A percentile compares a stretch with the other conserved stretches of the same genome.
phyloP scores from a whole-genome alignment of 2,329 filamentous ascomycete genomes.

The Exophiala spinifera region DNA sequence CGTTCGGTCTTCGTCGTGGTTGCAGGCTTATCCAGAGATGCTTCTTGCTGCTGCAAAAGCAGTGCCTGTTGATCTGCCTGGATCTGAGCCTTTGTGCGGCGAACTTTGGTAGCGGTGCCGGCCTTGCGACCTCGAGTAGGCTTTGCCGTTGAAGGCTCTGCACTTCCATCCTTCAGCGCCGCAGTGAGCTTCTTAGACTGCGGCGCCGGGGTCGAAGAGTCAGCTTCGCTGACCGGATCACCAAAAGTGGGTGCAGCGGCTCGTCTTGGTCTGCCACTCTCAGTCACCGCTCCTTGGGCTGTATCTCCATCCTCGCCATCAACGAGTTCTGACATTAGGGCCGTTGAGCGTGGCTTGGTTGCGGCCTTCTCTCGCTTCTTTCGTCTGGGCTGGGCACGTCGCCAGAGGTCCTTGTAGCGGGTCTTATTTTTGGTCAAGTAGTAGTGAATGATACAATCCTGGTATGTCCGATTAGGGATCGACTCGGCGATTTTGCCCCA shows the following conservation, averaged over 20 bases:
- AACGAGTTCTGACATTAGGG: conserved; percentile 47
- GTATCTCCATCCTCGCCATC: conserved; percentile 44
- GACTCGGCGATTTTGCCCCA: conserved; percentile 51
- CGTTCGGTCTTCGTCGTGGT: conserved; percentile 12
- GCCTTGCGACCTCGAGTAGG: conserved; percentile 26
- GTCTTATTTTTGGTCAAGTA: conserved; percentile 50
- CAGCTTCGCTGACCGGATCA: conserved; percentile 30
- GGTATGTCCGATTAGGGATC: conserved; percentile 45
- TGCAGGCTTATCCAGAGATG: conserved; percentile 17
- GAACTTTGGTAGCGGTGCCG: conserved; percentile 25
- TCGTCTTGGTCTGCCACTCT: conserved; percentile 49
- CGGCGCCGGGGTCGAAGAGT: conserved; percentile 34
- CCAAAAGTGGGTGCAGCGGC: conserved; percentile 52
- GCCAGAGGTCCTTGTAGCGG: conserved; percentile 50
- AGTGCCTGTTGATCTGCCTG: conserved; percentile 22
- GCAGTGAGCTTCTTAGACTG: conserved; percentile 31
- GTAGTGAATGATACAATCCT: conserved; percentile 51
- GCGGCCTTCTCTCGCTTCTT: conserved; percentile 37
- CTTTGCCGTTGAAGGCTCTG: conserved; percentile 31
- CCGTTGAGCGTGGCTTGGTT: conserved; percentile 45
- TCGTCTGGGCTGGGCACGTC: conserved; percentile 42
- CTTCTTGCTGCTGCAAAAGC: conserved; percentile 17
- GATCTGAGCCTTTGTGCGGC: conserved; percentile 30
- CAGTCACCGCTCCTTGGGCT: conserved; percentile 43
- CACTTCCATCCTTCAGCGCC: conserved; percentile 27